Evolutionary conservation across 2,329 filamentous ascomycete species (phyloP), one percentile per base, ranked within the genome.

Genomic region (Zymoseptoria passerinii): DNA sequence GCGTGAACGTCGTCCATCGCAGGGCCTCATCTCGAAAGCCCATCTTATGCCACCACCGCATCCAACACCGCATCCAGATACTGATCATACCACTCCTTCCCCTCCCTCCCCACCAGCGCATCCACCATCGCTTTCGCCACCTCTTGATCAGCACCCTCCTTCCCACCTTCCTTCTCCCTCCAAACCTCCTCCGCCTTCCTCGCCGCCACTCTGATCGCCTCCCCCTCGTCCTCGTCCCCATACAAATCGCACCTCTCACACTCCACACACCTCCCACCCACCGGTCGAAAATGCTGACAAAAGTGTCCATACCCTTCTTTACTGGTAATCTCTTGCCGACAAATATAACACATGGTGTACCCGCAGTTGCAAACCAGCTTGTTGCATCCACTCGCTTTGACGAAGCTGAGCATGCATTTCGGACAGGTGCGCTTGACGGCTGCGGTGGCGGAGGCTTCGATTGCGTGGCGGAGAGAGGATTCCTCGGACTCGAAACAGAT

Each of bases 281-380:
- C 89, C 8, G 89, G 87, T 8, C 94, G 83, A 72, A 97, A 97
- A 74, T 97, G 94, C 71, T 96, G 89, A 72, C 94, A 99, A 70
- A 96, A 99, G 74, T 99, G 94, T 48, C 85, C 81, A 73, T 99
- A 97, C 0, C 92, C 92, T 71, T 92, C 87, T 2, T 76, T 75
- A 53, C 82, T 77, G 5, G 65, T 64, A 18, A 81, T 75, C n/a
- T 77, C 74, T 49, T 74, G 70, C 48, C 94, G 89, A 73, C 94
- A 99, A 52, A 97, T 84, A 70, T 99, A 99, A 73, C 94, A 99
- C 92, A 97, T 97, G 66, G 89, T 88, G 75, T 97, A 97, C 8
- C 94, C 94, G 74, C 94, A 99, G 16, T 91, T 86, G 71, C 94
- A 97, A 5, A 90, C 92, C 48, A 99, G 81, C 76, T 97, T 97